phyloP scores from a whole-genome alignment of 768 basidiomycete genomes.

The Trametes villosa region DNA sequence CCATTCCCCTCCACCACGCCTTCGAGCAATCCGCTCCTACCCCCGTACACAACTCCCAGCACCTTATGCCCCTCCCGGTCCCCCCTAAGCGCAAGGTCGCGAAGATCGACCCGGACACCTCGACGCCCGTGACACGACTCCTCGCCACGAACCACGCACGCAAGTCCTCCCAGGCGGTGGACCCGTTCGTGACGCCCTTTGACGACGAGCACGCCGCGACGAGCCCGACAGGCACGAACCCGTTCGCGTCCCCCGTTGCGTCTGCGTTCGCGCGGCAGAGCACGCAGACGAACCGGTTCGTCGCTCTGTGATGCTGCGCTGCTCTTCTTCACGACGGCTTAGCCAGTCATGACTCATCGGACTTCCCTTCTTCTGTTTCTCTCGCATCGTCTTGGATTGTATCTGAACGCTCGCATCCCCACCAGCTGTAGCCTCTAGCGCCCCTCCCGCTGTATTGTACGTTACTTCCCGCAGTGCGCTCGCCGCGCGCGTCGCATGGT shows the following conservation, averaged over 20 bases:
- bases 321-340: not conserved
- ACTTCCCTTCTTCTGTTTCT: not conserved
- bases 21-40: slow-evolving; percentile 36
- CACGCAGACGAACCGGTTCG: slow-evolving; percentile 56
- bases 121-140: slow-evolving; percentile 47
- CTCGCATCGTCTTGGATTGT: not conserved
- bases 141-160: slow-evolving; percentile 48
- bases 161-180: slow-evolving; percentile 43
- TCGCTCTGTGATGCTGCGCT: slow-evolving; percentile 34
- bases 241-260: slow-evolving; percentile 14
- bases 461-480: not conserved
- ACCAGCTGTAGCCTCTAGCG: slow-evolving; percentile 6
- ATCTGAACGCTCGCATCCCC: not conserved
- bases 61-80: slow-evolving; percentile 24
- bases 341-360: not conserved
- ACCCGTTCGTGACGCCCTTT: slow-evolving; percentile 80
- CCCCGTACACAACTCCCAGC: slow-evolving; percentile 18
- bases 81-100: slow-evolving; percentile 11
- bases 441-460: not conserved
- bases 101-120: slow-evolving; percentile 28
- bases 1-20: slow-evolving; percentile 48
- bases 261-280: slow-evolving; percentile 44
- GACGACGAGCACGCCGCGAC: slow-evolving; percentile 61
- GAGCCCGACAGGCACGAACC: slow-evolving; percentile 5
- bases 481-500: not conserved